Conservation (phyloP, 2,329 filamentous ascomycete species). For the Colletotrichum trifolii region DNA sequence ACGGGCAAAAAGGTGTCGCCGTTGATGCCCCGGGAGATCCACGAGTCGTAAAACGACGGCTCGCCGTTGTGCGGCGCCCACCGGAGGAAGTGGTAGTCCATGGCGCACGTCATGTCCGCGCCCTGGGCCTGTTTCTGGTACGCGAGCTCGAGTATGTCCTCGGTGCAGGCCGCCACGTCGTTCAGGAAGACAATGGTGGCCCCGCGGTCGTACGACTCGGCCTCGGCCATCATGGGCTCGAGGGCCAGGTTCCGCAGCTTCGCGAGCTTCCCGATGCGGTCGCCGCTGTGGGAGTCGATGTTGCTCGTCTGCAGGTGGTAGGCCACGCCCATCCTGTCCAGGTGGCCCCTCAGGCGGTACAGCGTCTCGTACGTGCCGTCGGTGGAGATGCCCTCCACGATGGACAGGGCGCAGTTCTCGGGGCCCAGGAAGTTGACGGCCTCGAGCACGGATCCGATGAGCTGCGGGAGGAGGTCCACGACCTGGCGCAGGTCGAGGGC, state of each 20-base stretch:
- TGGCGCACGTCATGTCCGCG: conserved; percentile 68
- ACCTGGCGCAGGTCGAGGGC: conserved; percentile 63
- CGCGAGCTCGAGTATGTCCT: conserved; percentile 62
- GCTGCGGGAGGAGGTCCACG: conserved; percentile 56
- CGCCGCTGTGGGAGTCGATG: conserved; percentile 54
- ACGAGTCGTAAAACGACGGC: conserved; percentile 66
- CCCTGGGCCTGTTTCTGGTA: conserved; percentile 56
- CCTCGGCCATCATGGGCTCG: conserved; percentile 53
- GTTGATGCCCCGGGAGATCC: conserved; percentile 61
- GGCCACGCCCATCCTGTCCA: conserved; percentile 50
- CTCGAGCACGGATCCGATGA: conserved; percentile 64
- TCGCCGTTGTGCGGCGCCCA: conserved; percentile 43
- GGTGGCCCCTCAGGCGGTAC: conserved; percentile 50
- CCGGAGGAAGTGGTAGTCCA: conserved; percentile 65
- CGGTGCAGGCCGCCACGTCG: conserved; percentile 62
- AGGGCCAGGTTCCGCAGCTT: conserved; percentile 64
- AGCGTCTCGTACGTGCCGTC: conserved; percentile 67
- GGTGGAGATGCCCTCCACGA: conserved; percentile 65
- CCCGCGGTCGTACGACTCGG: conserved; percentile 34
- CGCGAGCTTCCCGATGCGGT: conserved; percentile 61
- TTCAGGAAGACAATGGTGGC: conserved; percentile 64
- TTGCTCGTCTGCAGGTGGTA: conserved; percentile 57
- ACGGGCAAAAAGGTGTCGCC: conserved; percentile 68
- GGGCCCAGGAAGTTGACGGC: conserved; percentile 61
- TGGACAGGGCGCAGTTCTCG: conserved; percentile 61